Conservation (phyloP, 371 early-diverging fungal species). For the Mucor velutinosus region DNA sequence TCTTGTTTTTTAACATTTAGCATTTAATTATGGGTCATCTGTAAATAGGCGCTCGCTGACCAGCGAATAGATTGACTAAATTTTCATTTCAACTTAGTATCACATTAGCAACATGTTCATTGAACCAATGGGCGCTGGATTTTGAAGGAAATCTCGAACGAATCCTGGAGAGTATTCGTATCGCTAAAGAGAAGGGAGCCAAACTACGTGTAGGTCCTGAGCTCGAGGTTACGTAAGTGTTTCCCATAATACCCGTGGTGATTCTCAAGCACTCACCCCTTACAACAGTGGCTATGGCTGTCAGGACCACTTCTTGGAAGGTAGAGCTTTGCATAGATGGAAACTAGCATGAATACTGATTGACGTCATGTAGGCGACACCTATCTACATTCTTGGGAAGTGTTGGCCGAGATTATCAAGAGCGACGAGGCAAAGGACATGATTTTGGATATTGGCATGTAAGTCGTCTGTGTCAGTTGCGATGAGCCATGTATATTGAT, state of each 20-base stretch:
- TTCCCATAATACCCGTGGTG: not conserved
- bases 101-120: constrained; percentile 82
- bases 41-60: not conserved
- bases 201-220: constrained; percentile 93
- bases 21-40: constrained; percentile 14
- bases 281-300: constrained; percentile 91
- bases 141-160: constrained; percentile 91
- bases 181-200: constrained; percentile 85
- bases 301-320: constrained; percentile 95
- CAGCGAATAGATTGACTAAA: not conserved
- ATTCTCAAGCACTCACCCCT: not conserved
- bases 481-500: not conserved
- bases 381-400: constrained; percentile 93
- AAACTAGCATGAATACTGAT: not conserved
- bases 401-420: constrained; percentile 73
- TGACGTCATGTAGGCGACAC: constrained; percentile 73
- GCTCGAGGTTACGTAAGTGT: constrained; percentile 86
- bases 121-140: constrained; percentile 98
- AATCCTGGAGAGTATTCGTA: constrained; percentile 81
- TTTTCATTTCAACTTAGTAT: constrained; percentile 33
- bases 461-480: constrained; percentile 9
- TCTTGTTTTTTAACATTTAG: not conserved
- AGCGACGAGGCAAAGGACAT: constrained; percentile 74
- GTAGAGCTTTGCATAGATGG: constrained; percentile 35
- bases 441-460: constrained; percentile 94